phyloP scores from a whole-genome alignment of 2,329 filamentous ascomycete genomes.

The Amauroascus verrucosus region DNA sequence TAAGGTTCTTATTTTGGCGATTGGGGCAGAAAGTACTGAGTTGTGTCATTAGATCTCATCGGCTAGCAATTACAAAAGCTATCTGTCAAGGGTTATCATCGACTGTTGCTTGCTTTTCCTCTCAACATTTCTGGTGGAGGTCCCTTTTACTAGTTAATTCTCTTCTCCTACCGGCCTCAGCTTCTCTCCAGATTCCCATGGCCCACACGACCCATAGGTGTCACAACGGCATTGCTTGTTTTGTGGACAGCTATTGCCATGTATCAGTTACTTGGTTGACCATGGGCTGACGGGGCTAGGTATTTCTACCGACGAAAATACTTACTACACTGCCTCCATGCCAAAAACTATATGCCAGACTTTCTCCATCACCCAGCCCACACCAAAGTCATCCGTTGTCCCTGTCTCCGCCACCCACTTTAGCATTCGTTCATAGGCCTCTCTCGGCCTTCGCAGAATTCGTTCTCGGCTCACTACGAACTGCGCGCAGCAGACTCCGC shows the following conservation, averaged over 20 bases:
- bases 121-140: no score
- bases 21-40: no score
- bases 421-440: slow-evolving; percentile 49
- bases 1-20: no score
- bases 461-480: slow-evolving; percentile 51
- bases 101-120: no score
- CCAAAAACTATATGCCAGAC: slow-evolving; percentile 52
- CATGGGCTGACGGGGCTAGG: not conserved
- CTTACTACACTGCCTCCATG: slow-evolving; percentile 33
- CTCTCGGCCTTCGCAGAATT: slow-evolving; percentile 40
- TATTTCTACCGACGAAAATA: not conserved
- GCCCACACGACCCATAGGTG: slow-evolving; percentile 2
- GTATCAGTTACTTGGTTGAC: not conserved
- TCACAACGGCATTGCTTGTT: slow-evolving; percentile 8
- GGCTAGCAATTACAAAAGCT: no score
- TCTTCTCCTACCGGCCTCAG: not conserved
- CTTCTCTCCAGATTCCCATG: not conserved
- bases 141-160: no score
- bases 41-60: no score
- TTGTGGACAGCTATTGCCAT: slow-evolving; percentile 7
- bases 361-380: slow-evolving; percentile 54
- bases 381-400: slow-evolving; percentile 42
- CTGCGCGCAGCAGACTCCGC: slow-evolving; percentile 54
- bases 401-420: slow-evolving; percentile 50
- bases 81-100: no score